Evolutionary conservation across 2,329 filamentous ascomycete genomes (phyloP), one percentile per base, ranked within the genome.

Genomic region (Curvularia sp.): DNA sequence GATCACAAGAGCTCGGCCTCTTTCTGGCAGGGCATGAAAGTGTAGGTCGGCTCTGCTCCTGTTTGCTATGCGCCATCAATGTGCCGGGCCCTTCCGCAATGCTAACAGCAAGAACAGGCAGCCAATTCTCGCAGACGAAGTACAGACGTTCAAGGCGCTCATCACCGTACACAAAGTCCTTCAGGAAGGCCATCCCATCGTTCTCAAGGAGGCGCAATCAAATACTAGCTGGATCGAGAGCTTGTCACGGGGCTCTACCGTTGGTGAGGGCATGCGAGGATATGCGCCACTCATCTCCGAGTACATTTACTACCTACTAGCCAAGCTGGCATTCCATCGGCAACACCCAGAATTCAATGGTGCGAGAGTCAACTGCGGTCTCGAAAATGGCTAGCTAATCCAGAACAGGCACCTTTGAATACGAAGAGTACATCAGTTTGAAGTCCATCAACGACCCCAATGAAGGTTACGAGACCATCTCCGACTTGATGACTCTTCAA

Each of bases 401-500:
- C 13, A 5, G 32, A 43, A 42, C 59, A 86, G 84, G 85, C 59
- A 93, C 94, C 1, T 99, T 99, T 73, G 95, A 99, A 77, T 99
- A 99, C 75, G 94, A 98, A 81, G 95, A 99, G 77, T 99, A 99
- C 77, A 93, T 98, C 77, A 97, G 93, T 74, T 83, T 99, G 76
- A 98, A 97, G 82, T 92, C 93, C 27, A 98, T 96, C 81, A 97
- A 98, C 77, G 95, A 99, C 78, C 95, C 95, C 3, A 98, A 99
- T 74, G 95, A 99, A 81, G 95, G 95, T 36, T 90, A 90, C 75
- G 95, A 99, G 82, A 97, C 94, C 23, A 98, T 99, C 69, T 91
- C 89, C 66, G 95, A 99, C 78, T 85, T 99, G 53, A 97, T 98
- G 93, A 90, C 89, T 8, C 84, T 99, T 58, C 95, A 99, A 77